A percentile compares a stretch with the other conserved stretches of the same genome.
Evolutionary conservation across 768 basidiomycete genomes (phyloP).

Genomic region (Roridomyces roridus): DNA sequence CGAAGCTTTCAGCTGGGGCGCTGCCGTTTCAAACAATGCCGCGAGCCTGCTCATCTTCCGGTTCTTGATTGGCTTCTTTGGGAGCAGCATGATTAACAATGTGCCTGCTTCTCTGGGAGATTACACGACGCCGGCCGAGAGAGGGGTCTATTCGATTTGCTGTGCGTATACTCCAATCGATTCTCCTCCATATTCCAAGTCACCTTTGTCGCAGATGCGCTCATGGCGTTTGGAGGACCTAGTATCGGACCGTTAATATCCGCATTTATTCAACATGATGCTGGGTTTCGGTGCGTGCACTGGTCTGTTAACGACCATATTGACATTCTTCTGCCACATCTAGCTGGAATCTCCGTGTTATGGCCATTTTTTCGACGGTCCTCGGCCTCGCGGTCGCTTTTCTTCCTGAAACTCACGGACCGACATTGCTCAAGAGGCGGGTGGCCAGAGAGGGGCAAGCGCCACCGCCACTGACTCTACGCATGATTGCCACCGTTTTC

Average conservation of each 20-base stretch:
- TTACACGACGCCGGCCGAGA: neutral
- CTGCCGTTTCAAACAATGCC: constrained; percentile 14
- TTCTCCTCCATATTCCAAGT: no score
- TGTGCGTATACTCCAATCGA: no score
- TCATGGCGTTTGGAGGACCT: constrained; percentile 23
- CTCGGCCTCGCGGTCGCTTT: constrained; percentile 15
- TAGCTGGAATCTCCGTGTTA: constrained; percentile 24
- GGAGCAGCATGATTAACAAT: constrained; percentile 15
- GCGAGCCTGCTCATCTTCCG: constrained; percentile 21
- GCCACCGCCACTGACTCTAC: neutral
- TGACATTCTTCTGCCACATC: no score
- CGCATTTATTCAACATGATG: constrained; percentile 20
- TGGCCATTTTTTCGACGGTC: constrained; percentile 20
- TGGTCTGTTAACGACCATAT: no score
- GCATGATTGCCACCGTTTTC: constrained; percentile 11
- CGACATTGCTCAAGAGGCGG: constrained; percentile 20
- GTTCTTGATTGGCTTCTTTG: constrained; percentile 23
- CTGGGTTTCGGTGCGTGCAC: constrained; percentile 17
- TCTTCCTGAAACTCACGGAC: constrained; percentile 23
- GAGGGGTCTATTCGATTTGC: constrained; percentile 7
- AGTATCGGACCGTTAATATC: constrained; percentile 17
- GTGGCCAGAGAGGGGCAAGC: constrained; percentile 4
- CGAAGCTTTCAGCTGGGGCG: constrained; percentile 21
- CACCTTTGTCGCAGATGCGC: no score
- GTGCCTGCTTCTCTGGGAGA: constrained; percentile 22